Base-by-base conservation (phyloP, 2,329 filamentous ascomycete species). In the Ustulina deusta region DNA sequence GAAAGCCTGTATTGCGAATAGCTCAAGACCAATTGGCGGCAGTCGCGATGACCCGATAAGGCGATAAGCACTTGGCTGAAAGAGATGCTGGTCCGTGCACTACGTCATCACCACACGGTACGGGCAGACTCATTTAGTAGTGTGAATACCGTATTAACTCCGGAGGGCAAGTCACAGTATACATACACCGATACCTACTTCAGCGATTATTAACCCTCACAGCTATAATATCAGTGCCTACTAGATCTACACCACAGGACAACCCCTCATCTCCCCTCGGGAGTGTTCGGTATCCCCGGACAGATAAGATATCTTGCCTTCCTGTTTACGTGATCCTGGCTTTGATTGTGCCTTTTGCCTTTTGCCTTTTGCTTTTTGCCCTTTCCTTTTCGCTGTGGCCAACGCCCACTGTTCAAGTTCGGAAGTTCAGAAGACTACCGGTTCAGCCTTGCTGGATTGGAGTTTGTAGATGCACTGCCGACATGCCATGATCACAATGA, bases 391-490 rank as follows among this genome's bases (percentile, higher is more conserved):
- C 1, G n/a, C 13, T 9, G 17, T 34, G 10, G 29, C 4, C 32
- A n/a, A 57, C 51, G 32, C 48, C 34, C 61, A 27, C 34, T 40
- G 15, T 29, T 10, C 52, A 36, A 49, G 34, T 13, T 34, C 42
- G n/a, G 34, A 36, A 36, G 25, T 46, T 25, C n/a, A n/a, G 42
- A 36, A 60, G 38, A 51, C 57, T 38, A 15, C 44, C 38, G 38
- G 34, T 59, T 59, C 68, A 73, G 73, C 69, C 61, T 72, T 57
- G 63, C 61, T 63, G 66, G 61, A 62, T 67, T 70, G 59, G 58
- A 46, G 69, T 62, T 68, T 46, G 29, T 38, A 55, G 58, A 65
- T 38, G 27, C 34, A 22, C 44, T 17, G 25, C 59, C 51, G 42
- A 59, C 44, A 70, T 69, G 57, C 10, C 54, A 55, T 63, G 49